phyloP scores from a whole-genome alignment of 106 monocot genomes.

The Phalaenopsis equestris region DNA sequence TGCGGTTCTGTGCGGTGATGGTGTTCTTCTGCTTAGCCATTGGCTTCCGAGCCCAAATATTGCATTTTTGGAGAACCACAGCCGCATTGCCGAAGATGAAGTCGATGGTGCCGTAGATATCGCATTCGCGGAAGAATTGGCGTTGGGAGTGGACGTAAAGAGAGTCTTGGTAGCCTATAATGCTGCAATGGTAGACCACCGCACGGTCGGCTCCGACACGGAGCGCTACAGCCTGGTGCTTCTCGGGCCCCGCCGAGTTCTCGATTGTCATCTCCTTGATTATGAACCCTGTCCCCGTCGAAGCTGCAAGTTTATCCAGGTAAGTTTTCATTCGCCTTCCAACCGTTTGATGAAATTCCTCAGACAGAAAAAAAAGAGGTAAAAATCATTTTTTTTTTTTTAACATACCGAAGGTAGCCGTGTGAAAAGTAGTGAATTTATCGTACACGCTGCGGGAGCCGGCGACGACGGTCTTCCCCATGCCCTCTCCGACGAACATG shows the following conservation, averaged over 20 bases:
- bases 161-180: slow-evolving; percentile 79
- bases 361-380: neutral
- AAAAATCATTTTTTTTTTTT: neutral
- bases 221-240: slow-evolving; percentile 84
- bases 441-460: slow-evolving; percentile 35
- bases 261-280: slow-evolving; percentile 75
- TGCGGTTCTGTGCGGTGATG: slow-evolving; percentile 68
- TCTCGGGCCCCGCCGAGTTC: slow-evolving; percentile 70
- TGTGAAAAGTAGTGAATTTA: slow-evolving; percentile 43
- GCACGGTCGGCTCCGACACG: slow-evolving; percentile 68
- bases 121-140: slow-evolving; percentile 84
- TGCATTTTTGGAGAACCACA: slow-evolving; percentile 77
- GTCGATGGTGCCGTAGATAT: slow-evolving; percentile 86
- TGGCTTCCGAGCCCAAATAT: slow-evolving; percentile 55
- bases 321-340: neutral
- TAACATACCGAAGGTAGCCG: slow-evolving; percentile 49
- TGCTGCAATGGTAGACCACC: slow-evolving; percentile 67
- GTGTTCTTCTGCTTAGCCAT: slow-evolving; percentile 56
- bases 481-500: slow-evolving; percentile 55
- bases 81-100: slow-evolving; percentile 95
- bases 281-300: slow-evolving; percentile 66
- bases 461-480: slow-evolving; percentile 27
- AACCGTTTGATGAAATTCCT: slow-evolving; percentile 2
- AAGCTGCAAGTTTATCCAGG: slow-evolving; percentile 24
- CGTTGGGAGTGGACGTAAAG: slow-evolving; percentile 78